Conservation (phyloP, 176 grass and related monocot genomes). For the Aegilops tauschii region DNA sequence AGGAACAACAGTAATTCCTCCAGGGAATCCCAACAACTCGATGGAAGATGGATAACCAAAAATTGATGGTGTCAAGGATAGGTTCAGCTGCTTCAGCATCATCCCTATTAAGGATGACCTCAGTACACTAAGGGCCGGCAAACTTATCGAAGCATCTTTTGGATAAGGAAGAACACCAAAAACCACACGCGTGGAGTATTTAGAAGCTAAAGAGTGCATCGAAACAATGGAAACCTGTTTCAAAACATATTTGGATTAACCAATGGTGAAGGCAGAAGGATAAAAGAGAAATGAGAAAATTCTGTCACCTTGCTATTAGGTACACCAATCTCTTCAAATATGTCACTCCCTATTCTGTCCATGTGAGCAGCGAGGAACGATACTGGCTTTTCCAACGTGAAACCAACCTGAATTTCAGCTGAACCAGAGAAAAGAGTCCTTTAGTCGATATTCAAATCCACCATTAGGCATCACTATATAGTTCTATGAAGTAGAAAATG, state of each 20-base stretch:
- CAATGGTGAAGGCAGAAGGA: neutral
- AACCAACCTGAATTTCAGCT: conserved; percentile 75
- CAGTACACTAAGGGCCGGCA: conserved; percentile 63
- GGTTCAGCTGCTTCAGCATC: conserved; percentile 62
- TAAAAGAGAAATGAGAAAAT: neutral
- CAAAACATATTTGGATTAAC: conserved; percentile 24
- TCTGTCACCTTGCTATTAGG: conserved; percentile 67
- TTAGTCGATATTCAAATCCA: conserved; percentile 22
- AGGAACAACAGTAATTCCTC: conserved; percentile 77
- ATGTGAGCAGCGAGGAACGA: conserved; percentile 52
- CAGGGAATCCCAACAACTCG: conserved; percentile 61
- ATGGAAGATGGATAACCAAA: conserved; percentile 63
- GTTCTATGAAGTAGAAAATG: neutral
- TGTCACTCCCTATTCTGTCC: conserved; percentile 64
- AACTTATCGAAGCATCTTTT: conserved; percentile 67
- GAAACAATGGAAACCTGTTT: conserved; percentile 71
- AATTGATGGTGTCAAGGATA: conserved; percentile 59
- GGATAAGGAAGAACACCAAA: conserved; percentile 78
- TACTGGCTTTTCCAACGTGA: conserved; percentile 56
- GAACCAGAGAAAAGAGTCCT: conserved; percentile 16
- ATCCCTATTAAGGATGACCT: conserved; percentile 75
- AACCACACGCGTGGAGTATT: conserved; percentile 59
- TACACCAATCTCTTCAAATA: conserved; percentile 75
- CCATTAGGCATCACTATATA: conserved; percentile 7
- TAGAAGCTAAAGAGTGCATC: conserved; percentile 46